A percentile compares a stretch with the other conserved stretches of the same genome.
phyloP scores from a whole-genome alignment of 371 early-diverging fungal species.

The Synchytrium microbalum region DNA sequence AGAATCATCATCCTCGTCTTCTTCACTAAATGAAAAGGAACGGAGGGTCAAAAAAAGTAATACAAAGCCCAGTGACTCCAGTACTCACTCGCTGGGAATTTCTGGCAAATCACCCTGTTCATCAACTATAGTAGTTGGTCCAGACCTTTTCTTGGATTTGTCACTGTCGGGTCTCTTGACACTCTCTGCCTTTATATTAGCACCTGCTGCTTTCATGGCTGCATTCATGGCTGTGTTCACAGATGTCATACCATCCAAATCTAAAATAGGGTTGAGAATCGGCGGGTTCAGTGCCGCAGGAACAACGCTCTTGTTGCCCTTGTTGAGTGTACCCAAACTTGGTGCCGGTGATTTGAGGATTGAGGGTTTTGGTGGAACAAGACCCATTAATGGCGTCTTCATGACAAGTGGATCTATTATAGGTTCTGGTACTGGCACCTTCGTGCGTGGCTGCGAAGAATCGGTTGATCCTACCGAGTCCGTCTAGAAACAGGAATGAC shows the following conservation, averaged over 20 bases:
- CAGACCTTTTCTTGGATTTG: not conserved
- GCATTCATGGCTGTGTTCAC: not conserved
- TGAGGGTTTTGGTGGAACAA: not conserved
- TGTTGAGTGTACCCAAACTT: not conserved
- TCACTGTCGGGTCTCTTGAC: not conserved
- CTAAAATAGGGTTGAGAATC: not conserved
- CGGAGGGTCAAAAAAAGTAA: not conserved
- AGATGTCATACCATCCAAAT: not conserved
- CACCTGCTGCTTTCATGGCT: not conserved
- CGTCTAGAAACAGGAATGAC: too few species aligned
- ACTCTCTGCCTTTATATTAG: not conserved
- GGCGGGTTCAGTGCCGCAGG: not conserved
- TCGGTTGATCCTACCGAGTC: not conserved
- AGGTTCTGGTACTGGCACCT: not conserved
- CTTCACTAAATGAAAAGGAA: slow-evolving; percentile 7
- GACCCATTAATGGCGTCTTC: not conserved
- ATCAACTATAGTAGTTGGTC: slow-evolving; percentile 25
- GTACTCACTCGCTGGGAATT: slow-evolving; percentile 20
- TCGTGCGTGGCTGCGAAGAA: not conserved
- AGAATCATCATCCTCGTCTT: slow-evolving; percentile 11
- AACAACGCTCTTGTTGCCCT: not conserved
- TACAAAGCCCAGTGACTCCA: not conserved
- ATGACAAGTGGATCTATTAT: not conserved
- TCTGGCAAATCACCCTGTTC: slow-evolving; percentile 28
- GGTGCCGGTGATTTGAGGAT: not conserved